phyloP scores from a whole-genome alignment of 2,329 filamentous ascomycete genomes.

The Aspergillus pseudoglaucus region DNA sequence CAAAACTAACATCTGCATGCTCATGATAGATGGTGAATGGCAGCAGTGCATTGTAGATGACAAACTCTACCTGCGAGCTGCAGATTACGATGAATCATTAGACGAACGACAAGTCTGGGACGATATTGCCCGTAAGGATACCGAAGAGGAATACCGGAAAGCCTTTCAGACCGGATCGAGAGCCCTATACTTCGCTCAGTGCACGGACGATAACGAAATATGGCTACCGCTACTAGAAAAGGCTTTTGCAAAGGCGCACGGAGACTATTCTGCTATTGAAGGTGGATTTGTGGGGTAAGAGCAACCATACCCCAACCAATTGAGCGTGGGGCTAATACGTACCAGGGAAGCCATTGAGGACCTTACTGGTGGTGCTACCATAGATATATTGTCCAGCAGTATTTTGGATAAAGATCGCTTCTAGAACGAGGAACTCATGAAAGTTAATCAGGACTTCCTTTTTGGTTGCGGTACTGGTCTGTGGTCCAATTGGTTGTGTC shows the following conservation, averaged over 20 bases:
- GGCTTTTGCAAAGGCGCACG: constrained; percentile 78
- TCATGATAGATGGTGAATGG: constrained; percentile 68
- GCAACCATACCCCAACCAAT: too few relatives aligned
- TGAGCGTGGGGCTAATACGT: neutral
- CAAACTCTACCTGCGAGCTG: constrained; percentile 76
- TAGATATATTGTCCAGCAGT: constrained; percentile 40
- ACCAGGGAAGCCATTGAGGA: constrained; percentile 52
- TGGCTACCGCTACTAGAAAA: constrained; percentile 78
- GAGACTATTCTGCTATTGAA: constrained; percentile 68
- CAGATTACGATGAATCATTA: constrained; percentile 73
- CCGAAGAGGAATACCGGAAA: constrained; percentile 64
- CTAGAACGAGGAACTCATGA: constrained; percentile 73
- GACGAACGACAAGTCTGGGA: constrained; percentile 68
- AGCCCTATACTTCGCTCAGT: constrained; percentile 72
- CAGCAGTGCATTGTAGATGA: constrained; percentile 88
- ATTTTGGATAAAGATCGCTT: constrained; percentile 65
- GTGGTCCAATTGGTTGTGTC: constrained; percentile 40
- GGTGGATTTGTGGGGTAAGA: constrained; percentile 63
- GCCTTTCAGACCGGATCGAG: constrained; percentile 69
- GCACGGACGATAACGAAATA: constrained; percentile 69
- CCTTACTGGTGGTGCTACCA: constrained; percentile 48
- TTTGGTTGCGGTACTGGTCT: constrained; percentile 43
- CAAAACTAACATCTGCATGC: neutral
- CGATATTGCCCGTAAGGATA: constrained; percentile 66
- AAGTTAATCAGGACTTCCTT: constrained; percentile 70